Evolutionary conservation across 2,329 filamentous ascomycete species (phyloP).

Genomic region (Orbilia ellipsospora): DNA sequence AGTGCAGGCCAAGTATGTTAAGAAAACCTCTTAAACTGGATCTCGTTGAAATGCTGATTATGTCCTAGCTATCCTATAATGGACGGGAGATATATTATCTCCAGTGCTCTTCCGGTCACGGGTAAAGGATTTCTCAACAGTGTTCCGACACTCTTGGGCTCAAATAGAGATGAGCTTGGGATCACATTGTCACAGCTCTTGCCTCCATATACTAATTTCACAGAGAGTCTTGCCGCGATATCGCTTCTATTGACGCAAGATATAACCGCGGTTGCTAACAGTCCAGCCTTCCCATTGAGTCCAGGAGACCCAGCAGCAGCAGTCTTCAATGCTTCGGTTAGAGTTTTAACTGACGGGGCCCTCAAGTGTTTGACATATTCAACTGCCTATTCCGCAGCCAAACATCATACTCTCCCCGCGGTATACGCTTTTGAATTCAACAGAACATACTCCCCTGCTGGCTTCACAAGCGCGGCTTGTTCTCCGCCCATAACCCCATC

Average conservation of each 20-base stretch:
- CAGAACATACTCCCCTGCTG: slow-evolving; percentile 62
- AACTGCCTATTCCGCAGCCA: slow-evolving; percentile 61
- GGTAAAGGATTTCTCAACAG: slow-evolving; percentile 56
- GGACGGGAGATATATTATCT: slow-evolving; percentile 60
- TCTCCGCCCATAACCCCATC: slow-evolving; percentile 56
- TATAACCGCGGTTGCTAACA: slow-evolving; percentile 48
- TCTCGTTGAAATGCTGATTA: background rate
- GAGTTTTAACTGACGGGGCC: slow-evolving; percentile 60
- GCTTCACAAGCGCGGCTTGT: slow-evolving; percentile 61
- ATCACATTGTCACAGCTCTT: slow-evolving; percentile 56
- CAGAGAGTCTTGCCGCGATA: slow-evolving; percentile 11
- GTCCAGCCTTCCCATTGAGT: slow-evolving; percentile 47
- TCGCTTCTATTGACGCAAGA: background rate
- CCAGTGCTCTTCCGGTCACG: slow-evolving; percentile 60
- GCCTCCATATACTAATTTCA: slow-evolving; percentile 47
- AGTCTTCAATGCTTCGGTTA: slow-evolving; percentile 61
- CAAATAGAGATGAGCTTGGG: slow-evolving; percentile 62
- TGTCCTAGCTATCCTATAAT: slow-evolving; percentile 48
- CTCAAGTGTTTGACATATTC: slow-evolving; percentile 62
- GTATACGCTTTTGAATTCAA: slow-evolving; percentile 63
- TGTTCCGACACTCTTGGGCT: slow-evolving; percentile 62
- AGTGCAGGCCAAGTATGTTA: background rate
- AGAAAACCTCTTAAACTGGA: slow-evolving; percentile 6
- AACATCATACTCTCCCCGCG: slow-evolving; percentile 60
- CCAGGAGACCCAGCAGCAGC: slow-evolving; percentile 45